Base-by-base conservation (phyloP, 2,329 filamentous ascomycete genomes). In the Pyricularia pennisetigena region DNA sequence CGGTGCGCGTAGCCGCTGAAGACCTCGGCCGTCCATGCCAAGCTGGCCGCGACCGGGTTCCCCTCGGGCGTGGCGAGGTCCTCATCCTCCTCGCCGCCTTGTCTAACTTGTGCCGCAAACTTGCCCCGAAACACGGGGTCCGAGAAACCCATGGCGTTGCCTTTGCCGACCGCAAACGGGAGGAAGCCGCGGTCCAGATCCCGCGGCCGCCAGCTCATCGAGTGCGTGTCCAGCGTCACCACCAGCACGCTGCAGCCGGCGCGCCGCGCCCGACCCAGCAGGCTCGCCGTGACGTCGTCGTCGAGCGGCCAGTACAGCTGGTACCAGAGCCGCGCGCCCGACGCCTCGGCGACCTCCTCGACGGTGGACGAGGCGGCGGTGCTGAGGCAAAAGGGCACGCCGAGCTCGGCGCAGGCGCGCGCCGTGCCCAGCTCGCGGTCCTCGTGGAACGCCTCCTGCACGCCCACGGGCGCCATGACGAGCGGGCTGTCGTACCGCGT, bases 231-330 rank as follows among this genome's bases (percentile, higher is more conserved):
- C 0, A 92, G 80, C 0, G 91, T 93, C 0, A 93, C 87, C 7
- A 93, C 85, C 0, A 93, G 80, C 0, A 87, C 88, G 41, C 82
- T 82, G 77, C 83, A 93, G 0, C 89, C 90, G 35, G 80, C 83
- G 0, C 78, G 80, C 73, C 86, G 86, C 0, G 89, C 90, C 0
- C 89, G 82, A 1, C 77, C 74, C 4, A 93, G 80, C 20, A 93
- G 78, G 1, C 86, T 90, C 0, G 83, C 78, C 0, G 90, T 92
- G 68, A 92, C 80, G 3, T 88, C 85, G 67, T 92, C 83, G 68
- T 86, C 84, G 24, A 82, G 78, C 0, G 90, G 90, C 88, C 89
- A 92, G 78, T 93, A 93, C 0, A 93, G 82, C 74, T 93, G 90
- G 75, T 84, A 93, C 88, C 89, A 93, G 12, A 88, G 80, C 8